Conservation (phyloP, 257 asterid genomes). For the Fraxinus americana region DNA sequence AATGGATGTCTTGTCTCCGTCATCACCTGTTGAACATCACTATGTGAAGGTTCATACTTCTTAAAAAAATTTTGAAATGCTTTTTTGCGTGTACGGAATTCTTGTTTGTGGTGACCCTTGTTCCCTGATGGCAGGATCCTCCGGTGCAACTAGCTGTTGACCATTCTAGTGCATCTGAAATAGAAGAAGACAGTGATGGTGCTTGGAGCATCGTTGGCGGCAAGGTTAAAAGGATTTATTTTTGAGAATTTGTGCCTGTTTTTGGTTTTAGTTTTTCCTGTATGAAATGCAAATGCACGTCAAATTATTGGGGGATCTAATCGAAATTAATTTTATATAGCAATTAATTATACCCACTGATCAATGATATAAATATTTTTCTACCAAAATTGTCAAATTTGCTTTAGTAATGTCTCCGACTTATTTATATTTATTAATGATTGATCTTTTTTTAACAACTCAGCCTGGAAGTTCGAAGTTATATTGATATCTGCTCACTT, state of each 20-base stretch:
- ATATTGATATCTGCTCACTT: not conserved
- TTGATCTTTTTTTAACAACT: constrained; percentile 1
- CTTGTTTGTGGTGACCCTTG: constrained; percentile 21
- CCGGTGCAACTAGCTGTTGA: constrained; percentile 69
- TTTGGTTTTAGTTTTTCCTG: not conserved
- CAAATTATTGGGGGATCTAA: not conserved
- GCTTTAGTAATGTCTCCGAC: not conserved
- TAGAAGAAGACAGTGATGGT: constrained; percentile 84
- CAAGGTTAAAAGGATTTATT: constrained; percentile 51
- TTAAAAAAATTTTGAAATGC: not conserved
- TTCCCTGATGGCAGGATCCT: constrained; percentile 54
- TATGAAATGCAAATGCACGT: constrained; percentile 3
- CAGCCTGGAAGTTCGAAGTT: not conserved
- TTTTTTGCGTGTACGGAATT: not conserved
- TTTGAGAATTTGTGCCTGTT: not conserved
- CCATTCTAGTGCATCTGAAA: constrained; percentile 63
- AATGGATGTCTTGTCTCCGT: constrained; percentile 43
- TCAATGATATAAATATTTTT: not conserved
- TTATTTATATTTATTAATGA: constrained; percentile 12
- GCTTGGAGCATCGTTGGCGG: constrained; percentile 95
- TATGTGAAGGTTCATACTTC: constrained; percentile 50
- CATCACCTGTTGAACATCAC: constrained; percentile 45
- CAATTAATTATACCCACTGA: not conserved
- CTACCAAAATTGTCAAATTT: not conserved
- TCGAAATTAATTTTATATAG: not conserved